Evolutionary conservation across 2,329 filamentous ascomycete genomes (phyloP).

Genomic region (Pestalotiopsis sp.): DNA sequence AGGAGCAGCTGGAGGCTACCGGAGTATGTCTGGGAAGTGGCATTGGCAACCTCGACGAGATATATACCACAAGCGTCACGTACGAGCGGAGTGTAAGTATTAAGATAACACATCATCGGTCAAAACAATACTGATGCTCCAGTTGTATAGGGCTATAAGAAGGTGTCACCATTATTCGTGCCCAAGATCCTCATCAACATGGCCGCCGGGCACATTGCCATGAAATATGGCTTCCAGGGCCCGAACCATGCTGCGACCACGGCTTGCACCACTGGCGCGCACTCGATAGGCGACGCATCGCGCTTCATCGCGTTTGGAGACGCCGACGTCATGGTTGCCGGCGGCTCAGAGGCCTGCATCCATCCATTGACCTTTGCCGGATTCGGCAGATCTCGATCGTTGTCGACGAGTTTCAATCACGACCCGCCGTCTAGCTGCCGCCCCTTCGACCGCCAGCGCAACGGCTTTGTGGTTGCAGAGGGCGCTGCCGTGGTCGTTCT

Average conservation of each 20-base stretch:
- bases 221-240: constrained; percentile 85
- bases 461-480: constrained; percentile 91
- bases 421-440: constrained; percentile 72
- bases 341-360: constrained; percentile 92
- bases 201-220: constrained; percentile 91
- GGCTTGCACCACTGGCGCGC: constrained; percentile 93
- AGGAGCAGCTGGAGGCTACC: constrained; percentile 71
- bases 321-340: constrained; percentile 94
- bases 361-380: constrained; percentile 92
- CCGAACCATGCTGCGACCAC: constrained; percentile 93
- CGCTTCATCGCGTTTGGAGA: constrained; percentile 90
- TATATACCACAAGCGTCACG: constrained; percentile 79
- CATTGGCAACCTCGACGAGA: constrained; percentile 90
- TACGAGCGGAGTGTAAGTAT: constrained; percentile 70
- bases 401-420: constrained; percentile 81
- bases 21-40: constrained; percentile 94
- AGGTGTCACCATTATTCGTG: constrained; percentile 91
- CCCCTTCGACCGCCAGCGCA: constrained; percentile 79
- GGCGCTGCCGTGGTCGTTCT: constrained; percentile 86
- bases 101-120: background rate
- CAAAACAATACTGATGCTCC: constrained; percentile 12
- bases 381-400: constrained; percentile 83
- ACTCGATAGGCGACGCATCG: constrained; percentile 92
- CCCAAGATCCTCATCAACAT: constrained; percentile 93
- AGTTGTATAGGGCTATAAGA: constrained; percentile 74